These are phyloP conservation scores for Blepharisma stoltei DNA, from an alignment of 73 alveolate species.

Conservation along the genomic window DNA sequence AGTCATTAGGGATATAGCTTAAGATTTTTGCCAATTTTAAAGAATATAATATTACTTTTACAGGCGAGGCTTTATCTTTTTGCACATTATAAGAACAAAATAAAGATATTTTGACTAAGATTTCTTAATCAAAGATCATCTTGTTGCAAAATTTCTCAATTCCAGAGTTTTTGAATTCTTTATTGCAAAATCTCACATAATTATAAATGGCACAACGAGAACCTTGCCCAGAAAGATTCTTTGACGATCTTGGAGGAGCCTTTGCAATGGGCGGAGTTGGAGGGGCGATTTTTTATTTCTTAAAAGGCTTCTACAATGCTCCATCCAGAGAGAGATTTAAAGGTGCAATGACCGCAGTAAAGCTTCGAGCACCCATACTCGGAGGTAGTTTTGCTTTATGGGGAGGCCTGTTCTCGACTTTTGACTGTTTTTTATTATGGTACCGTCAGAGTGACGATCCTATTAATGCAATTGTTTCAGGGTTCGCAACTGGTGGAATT, in stretches of 20 bases:
- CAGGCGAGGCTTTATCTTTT: too few relatives aligned
- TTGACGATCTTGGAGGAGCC: conserved; percentile 58
- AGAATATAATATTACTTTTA: too few relatives aligned
- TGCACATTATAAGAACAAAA: too few relatives aligned
- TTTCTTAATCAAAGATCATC: too few relatives aligned
- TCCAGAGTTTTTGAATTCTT: too few relatives aligned
- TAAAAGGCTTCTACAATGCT: conserved; percentile 49
- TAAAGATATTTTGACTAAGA: too few relatives aligned
- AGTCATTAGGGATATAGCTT: too few relatives aligned
- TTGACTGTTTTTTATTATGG: conserved; percentile 47
- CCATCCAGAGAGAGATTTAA: conserved; percentile 47
- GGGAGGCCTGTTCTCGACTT: conserved; percentile 56
- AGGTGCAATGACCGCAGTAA: conserved; percentile 53
- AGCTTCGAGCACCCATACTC: conserved; percentile 59
- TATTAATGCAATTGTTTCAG: conserved; percentile 45
- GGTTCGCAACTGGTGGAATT: conserved; percentile 55
- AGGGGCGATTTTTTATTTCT: conserved; percentile 44
- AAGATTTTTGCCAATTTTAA: too few relatives aligned
- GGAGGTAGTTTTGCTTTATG: conserved; percentile 67
- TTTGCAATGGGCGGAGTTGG: conserved; percentile 52
- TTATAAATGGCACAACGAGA: too few relatives aligned
- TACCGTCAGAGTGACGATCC: conserved; percentile 59
- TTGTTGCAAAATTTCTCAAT: too few relatives aligned
- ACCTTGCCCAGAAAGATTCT: conserved; percentile 65
- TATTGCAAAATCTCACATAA: too few relatives aligned